Percentiles rank a stretch among this genome's conserved stretches.
Conservation (phyloP, 768 basidiomycete species). For the Suillus discolor region DNA sequence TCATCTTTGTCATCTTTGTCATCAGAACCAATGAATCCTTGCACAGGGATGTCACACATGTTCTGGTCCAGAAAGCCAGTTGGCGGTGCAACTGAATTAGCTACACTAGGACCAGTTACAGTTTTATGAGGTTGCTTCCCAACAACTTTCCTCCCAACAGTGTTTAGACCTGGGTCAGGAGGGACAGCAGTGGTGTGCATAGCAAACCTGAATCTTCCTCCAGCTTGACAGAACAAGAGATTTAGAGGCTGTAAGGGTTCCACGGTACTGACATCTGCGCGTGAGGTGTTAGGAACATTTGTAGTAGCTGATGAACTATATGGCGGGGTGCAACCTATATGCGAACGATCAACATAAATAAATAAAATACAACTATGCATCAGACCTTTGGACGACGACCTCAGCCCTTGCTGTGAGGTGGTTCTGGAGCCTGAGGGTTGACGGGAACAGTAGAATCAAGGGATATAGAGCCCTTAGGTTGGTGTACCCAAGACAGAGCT, state of each 20-base stretch:
- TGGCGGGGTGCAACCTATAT: neutral
- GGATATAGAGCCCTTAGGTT: neutral
- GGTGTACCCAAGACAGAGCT: neutral
- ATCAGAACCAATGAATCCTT: too few species aligned
- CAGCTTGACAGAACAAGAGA: neutral
- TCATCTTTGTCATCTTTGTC: too few species aligned
- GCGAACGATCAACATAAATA: neutral
- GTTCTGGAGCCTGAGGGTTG: neutral
- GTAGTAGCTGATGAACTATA: neutral
- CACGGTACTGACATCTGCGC: neutral
- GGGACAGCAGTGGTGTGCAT: neutral
- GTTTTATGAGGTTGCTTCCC: neutral
- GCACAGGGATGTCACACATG: too few species aligned
- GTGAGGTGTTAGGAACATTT: neutral
- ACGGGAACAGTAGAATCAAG: neutral
- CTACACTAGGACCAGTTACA: neutral
- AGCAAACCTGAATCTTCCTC: neutral
- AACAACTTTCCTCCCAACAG: neutral
- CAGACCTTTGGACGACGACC: neutral
- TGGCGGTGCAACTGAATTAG: too few species aligned
- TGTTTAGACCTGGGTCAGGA: neutral
- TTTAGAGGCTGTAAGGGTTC: neutral
- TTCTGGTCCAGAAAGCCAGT: too few species aligned
- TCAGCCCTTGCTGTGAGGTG: neutral
- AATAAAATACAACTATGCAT: neutral